A percentile compares a stretch with the other conserved stretches of the same genome.
phyloP scores from a whole-genome alignment of 306 rosid species.

The Trifolium fragiferum region DNA sequence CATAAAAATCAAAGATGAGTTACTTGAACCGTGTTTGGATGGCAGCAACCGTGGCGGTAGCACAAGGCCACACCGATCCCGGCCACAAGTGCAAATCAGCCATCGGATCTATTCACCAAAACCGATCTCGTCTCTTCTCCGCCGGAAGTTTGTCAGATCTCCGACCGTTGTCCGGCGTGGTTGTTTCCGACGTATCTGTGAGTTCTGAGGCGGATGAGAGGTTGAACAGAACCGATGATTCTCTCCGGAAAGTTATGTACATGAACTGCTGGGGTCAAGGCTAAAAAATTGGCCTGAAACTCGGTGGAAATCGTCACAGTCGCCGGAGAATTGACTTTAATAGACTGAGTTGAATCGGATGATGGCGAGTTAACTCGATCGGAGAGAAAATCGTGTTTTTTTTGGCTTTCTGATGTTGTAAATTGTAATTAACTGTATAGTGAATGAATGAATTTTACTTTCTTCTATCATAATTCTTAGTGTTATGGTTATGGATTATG shows the following conservation, averaged over 20 bases:
- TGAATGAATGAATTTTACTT: slow-evolving; percentile 6
- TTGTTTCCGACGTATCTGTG: slow-evolving; percentile 53
- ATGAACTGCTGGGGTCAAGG: slow-evolving; percentile 49
- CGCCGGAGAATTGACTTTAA: slow-evolving; percentile 10
- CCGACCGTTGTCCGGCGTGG: slow-evolving; percentile 45
- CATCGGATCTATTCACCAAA: slow-evolving; percentile 58
- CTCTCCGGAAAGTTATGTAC: slow-evolving; percentile 85
- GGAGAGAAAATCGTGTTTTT: not conserved
- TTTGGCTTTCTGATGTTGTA: slow-evolving; percentile 37
- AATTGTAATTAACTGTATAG: slow-evolving; percentile 31
- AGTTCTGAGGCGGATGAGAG: slow-evolving; percentile 49
- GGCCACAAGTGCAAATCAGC: slow-evolving; percentile 64
- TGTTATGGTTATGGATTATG: not conserved
- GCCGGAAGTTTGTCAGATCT: slow-evolving; percentile 39
- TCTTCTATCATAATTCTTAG: not conserved
- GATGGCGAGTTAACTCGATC: slow-evolving; percentile 31
- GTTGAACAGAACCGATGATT: slow-evolving; percentile 67
- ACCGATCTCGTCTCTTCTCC: slow-evolving; percentile 49
- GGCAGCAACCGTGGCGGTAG: slow-evolving; percentile 82
- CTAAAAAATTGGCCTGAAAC: not conserved
- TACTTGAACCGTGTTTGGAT: slow-evolving; percentile 65
- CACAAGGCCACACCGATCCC: slow-evolving; percentile 70
- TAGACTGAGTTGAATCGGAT: slow-evolving; percentile 39
- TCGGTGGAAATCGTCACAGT: slow-evolving; percentile 22
- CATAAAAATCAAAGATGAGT: slow-evolving; percentile 46